These are phyloP conservation scores for Neopestalotiopsis sp. DNA, from an alignment of 2,329 filamentous ascomycete species.

Conservation along the genomic window DNA sequence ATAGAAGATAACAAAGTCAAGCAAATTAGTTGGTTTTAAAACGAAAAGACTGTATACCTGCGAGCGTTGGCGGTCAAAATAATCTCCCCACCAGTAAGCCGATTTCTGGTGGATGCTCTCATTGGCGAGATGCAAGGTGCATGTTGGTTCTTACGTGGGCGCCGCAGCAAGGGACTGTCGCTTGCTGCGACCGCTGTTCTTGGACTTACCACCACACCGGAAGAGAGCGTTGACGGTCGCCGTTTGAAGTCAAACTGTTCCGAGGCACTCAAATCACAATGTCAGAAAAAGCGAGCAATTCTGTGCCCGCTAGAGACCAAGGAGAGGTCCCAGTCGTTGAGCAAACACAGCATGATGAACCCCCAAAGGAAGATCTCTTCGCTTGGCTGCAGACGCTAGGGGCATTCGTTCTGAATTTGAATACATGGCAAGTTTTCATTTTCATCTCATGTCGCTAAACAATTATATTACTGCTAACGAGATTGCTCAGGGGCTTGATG, in stretches of 20 bases:
- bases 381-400: conserved; percentile 5
- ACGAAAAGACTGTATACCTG: no score
- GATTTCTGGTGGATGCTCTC: no score
- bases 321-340: neutral
- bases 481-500: neutral
- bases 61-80: no score
- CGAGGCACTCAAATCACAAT: neutral
- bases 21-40: no score
- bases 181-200: no score
- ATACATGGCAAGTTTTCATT: neutral
- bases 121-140: no score
- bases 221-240: neutral
- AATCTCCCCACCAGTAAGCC: no score
- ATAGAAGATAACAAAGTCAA: no score
- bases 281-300: neutral
- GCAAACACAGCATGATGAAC: neutral
- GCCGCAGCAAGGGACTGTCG: no score
- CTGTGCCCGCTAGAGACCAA: neutral
- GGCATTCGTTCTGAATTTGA: neutral
- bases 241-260: no score
- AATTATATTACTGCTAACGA: neutral
- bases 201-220: neutral
- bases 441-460: neutral
- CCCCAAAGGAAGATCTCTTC: neutral
- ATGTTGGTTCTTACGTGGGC: no score